Evolutionary conservation across 495 filamentous ascomycete genomes (phyloP).

Genomic region (Penicillium paradoxum): DNA sequence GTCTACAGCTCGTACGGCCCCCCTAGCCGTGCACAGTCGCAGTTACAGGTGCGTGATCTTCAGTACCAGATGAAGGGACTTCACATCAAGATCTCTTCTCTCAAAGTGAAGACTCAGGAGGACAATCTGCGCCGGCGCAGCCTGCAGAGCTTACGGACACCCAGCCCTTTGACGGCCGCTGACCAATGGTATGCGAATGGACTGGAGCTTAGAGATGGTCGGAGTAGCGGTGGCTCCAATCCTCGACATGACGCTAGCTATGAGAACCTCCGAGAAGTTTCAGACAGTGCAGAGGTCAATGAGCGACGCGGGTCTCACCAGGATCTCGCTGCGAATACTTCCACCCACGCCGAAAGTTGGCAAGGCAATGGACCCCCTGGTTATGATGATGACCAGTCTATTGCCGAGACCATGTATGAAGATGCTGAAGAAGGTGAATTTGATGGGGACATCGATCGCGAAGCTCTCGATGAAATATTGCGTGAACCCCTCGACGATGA

Average conservation of each 20-base stretch:
- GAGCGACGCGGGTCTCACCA: slow-evolving; percentile 5
- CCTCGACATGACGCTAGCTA: slow-evolving; percentile 16
- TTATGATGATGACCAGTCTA: slow-evolving; percentile 36
- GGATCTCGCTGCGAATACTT: neutral
- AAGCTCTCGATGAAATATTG: slow-evolving; percentile 41
- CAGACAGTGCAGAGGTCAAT: neutral
- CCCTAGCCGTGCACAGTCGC: slow-evolving; percentile 43
- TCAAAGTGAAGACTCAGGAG: slow-evolving; percentile 76
- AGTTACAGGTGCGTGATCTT: slow-evolving; percentile 73
- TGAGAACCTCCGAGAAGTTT: slow-evolving; percentile 12
- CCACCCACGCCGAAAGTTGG: slow-evolving; percentile 9
- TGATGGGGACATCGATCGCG: slow-evolving; percentile 51
- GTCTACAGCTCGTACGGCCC: slow-evolving; percentile 34
- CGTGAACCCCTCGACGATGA: slow-evolving; percentile 41
- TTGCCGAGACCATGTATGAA: slow-evolving; percentile 52
- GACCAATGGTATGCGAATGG: slow-evolving; percentile 67
- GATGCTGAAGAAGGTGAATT: slow-evolving; percentile 49
- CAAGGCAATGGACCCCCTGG: slow-evolving; percentile 7
- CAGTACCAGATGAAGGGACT: slow-evolving; percentile 92
- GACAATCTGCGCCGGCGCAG: slow-evolving; percentile 81
- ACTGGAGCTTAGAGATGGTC: slow-evolving; percentile 34
- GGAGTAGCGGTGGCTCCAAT: slow-evolving; percentile 22
- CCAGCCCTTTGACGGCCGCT: slow-evolving; percentile 78
- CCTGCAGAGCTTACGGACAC: slow-evolving; percentile 75
- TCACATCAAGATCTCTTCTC: slow-evolving; percentile 80